Evolutionary conservation across 2,329 filamentous ascomycete genomes (phyloP), one percentile per base, ranked within the genome.

Genomic region (Penicillium nordicum): DNA sequence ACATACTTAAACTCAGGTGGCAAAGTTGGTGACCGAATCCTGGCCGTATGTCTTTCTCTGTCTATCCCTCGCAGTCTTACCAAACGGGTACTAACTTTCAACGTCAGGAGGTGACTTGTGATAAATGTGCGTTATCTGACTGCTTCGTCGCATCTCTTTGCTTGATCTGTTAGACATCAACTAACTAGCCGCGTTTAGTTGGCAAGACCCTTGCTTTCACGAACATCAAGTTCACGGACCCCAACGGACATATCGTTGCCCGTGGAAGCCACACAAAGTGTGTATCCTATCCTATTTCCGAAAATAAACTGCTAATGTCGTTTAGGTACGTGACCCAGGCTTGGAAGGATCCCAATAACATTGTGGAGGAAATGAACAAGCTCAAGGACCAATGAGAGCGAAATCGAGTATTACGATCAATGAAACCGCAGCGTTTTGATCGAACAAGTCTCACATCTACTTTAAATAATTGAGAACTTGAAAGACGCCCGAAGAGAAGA

Each of bases 181-280:
- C 42, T 36, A 34, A 37, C 61, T 64, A 54, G 64, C 30, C 9
- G 10, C 45, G 10, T 25, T 36, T 55, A 84, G 82, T 88, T 65
- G 85, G 85, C 27, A 88, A 87, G 70, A 87, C 82, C 2, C 73
- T 88, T 36, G 85, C 85, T 7, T 88, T 80, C 65, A 88, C 85
- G 0, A 82, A 77, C 4, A 84, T 88, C 61, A 78, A 77, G 46
- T 88, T 88, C 69, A 78, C 74, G 57, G 87, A 88, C 62, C 73
- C 68, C 16, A 81, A 83, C 55, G 78, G 84, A 46, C 80, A 87
- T 49, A 58, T 87, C 9, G 81, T 88, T 52, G 85, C 85, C 2
- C 76, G 85, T 57, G 85, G 85, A 3, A 88, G 85, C 64, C 85
- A 88, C 71, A 88, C 85, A 2, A 88, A 88, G 78, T 84, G 68